Conservation (phyloP, 2,329 filamentous ascomycete species). For the Trichoderma polysporum region DNA sequence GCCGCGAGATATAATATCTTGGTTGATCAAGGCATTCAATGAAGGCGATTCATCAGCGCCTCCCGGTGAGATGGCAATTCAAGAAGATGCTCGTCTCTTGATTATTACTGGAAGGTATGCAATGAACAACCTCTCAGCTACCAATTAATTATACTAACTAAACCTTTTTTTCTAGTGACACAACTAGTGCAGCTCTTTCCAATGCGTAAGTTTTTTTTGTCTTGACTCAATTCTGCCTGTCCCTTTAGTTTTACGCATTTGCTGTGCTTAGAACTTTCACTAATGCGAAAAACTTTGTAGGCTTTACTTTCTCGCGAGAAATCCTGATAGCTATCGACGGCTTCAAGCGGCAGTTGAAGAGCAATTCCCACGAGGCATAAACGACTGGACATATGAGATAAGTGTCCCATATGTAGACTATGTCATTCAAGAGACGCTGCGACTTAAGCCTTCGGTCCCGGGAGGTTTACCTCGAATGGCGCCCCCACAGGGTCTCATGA, state of each 20-base stretch:
- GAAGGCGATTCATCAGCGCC: constrained; percentile 6
- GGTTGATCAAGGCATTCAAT: not conserved
- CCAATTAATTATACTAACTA: not conserved
- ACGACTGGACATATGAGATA: constrained; percentile 20
- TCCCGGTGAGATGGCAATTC: constrained; percentile 7
- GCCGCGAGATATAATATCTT: constrained; percentile 11
- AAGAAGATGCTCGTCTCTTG: constrained; percentile 14
- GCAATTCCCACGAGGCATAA: not conserved
- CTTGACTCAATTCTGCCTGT: not conserved
- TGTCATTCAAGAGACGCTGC: constrained; percentile 41
- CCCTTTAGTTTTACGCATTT: too few relatives aligned
- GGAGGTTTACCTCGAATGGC: constrained; percentile 38
- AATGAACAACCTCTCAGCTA: accelerated
- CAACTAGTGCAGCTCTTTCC: not conserved
- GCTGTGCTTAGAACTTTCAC: not conserved
- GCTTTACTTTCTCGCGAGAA: not conserved
- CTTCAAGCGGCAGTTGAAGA: not conserved
- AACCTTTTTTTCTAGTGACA: not conserved
- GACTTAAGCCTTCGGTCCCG: constrained; percentile 40
- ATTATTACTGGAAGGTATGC: constrained; percentile 11
- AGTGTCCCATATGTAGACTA: constrained; percentile 31
- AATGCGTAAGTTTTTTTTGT: constrained; percentile 14
- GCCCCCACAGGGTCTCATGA: constrained; percentile 36
- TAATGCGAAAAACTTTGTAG: not conserved
- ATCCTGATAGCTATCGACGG: not conserved